phyloP scores from a whole-genome alignment of 768 basidiomycete species.

The Scleroderma citrinum region DNA sequence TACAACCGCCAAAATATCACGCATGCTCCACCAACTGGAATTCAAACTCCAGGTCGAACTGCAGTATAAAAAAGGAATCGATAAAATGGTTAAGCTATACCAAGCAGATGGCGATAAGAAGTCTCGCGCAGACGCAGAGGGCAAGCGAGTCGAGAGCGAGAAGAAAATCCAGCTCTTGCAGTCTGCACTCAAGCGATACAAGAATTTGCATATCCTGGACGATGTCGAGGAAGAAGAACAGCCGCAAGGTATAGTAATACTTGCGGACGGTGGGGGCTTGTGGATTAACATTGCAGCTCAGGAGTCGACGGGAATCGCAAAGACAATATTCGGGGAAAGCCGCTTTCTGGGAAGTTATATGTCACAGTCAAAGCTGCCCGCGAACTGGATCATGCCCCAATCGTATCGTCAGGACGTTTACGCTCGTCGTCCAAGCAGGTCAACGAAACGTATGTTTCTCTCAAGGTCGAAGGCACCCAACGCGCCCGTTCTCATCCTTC shows the following conservation, averaged over 20 bases:
- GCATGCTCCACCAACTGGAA: constrained; percentile 97
- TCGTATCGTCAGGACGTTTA: constrained; percentile 50
- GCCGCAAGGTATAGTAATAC: constrained; percentile 37
- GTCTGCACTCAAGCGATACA: constrained; percentile 91
- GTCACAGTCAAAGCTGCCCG: constrained; percentile 86
- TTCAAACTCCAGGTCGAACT: constrained; percentile 98
- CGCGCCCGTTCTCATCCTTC: constrained; percentile 88
- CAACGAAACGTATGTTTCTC: constrained; percentile 82
- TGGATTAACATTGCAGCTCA: constrained; percentile 18
- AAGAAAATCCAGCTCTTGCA: constrained; percentile 93
- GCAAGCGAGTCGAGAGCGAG: constrained; percentile 91
- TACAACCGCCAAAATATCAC: constrained; percentile 92
- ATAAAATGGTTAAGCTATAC: constrained; percentile 98
- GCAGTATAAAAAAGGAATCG: constrained; percentile 97
- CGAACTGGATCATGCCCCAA: constrained; percentile 91
- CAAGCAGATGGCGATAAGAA: constrained; percentile 97
- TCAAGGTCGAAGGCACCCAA: constrained; percentile 95
- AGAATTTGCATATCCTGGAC: constrained; percentile 91
- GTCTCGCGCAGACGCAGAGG: constrained; percentile 86
- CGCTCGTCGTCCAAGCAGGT: constrained; percentile 76
- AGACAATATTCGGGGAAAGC: constrained; percentile 89
- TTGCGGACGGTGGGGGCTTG: background rate
- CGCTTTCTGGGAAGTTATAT: constrained; percentile 86
- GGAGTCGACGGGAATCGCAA: constrained; percentile 81
- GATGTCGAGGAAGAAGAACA: constrained; percentile 87